Percentiles rank a stretch among this genome's conserved stretches.
Evolutionary conservation across 129 eudicot species (phyloP).

Genomic region (Flaveria linearis): DNA sequence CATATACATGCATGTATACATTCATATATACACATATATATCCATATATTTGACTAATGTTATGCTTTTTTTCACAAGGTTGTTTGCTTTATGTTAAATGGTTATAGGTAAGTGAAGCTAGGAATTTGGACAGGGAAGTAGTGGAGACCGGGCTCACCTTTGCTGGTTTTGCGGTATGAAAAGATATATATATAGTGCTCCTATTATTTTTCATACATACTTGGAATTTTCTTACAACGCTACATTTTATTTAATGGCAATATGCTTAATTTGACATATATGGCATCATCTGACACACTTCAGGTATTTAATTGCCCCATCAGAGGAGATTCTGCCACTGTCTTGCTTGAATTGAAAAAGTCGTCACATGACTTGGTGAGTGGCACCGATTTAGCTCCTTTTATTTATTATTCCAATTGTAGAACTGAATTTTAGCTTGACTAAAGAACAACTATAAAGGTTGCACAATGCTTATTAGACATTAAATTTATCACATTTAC

Average conservation of each 20-base stretch:
- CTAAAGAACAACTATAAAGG: not conserved
- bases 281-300: constrained; percentile 21
- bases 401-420: not conserved
- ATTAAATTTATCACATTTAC: not conserved
- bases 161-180: constrained; percentile 97
- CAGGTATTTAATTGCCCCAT: constrained; percentile 95
- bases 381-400: constrained; percentile 8
- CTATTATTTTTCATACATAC: not conserved
- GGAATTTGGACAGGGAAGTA: constrained; percentile 80
- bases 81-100: constrained; percentile 27
- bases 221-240: not conserved
- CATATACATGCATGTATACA: not conserved
- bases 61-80: not conserved
- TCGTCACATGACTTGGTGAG: constrained; percentile 97
- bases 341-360: constrained; percentile 72
- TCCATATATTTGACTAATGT: not conserved
- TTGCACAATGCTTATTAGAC: not conserved
- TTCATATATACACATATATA: not conserved
- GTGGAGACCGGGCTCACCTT: constrained; percentile 84
- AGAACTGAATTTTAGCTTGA: not conserved
- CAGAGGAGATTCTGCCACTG: constrained; percentile 84
- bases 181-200: not conserved
- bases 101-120: constrained; percentile 88
- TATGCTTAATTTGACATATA: constrained; percentile 25
- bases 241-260: not conserved